Percentiles rank a stretch among this genome's conserved stretches.
Evolutionary conservation across 805 yeast species (phyloP).

Genomic region (Jamesozyma lodderae): DNA sequence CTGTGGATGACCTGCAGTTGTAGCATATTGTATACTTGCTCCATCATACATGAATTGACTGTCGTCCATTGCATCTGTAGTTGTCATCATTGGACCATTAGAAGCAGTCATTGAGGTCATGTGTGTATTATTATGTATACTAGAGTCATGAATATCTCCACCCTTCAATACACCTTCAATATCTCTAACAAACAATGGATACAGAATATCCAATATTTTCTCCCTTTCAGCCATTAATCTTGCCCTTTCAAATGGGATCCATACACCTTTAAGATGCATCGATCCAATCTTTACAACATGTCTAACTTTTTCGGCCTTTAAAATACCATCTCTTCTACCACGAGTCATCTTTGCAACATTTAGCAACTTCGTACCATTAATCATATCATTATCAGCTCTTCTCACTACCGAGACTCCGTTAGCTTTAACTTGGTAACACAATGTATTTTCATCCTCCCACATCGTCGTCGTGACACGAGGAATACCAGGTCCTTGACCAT

Average conservation of each 20-base stretch:
- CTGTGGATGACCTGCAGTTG: not conserved
- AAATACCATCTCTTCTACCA: constrained; percentile 77
- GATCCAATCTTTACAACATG: constrained; percentile 81
- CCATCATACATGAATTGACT: too few relatives aligned
- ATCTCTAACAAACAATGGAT: constrained; percentile 66
- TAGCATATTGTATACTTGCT: not conserved
- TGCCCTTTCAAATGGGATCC: constrained; percentile 85
- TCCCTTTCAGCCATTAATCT: constrained; percentile 73
- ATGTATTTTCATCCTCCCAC: constrained; percentile 84
- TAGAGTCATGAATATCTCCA: not conserved
- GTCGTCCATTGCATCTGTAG: not conserved
- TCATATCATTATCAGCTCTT: constrained; percentile 77
- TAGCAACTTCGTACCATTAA: constrained; percentile 74
- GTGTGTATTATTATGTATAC: too few relatives aligned
- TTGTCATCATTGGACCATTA: not conserved
- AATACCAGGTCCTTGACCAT: not conserved
- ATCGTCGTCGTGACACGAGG: constrained; percentile 72
- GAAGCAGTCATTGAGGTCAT: too few relatives aligned
- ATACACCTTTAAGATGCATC: constrained; percentile 81
- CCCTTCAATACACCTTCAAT: constrained; percentile 40
- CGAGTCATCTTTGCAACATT: constrained; percentile 84
- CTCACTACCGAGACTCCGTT: constrained; percentile 73
- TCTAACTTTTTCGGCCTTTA: constrained; percentile 65
- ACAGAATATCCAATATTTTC: constrained; percentile 56
- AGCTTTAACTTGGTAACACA: constrained; percentile 81